A percentile compares a stretch with the other conserved stretches of the same genome.
These are phyloP conservation scores for Sphaerostilbella broomeana DNA, from an alignment of 2,329 filamentous ascomycete genomes.

Conservation along the genomic window DNA sequence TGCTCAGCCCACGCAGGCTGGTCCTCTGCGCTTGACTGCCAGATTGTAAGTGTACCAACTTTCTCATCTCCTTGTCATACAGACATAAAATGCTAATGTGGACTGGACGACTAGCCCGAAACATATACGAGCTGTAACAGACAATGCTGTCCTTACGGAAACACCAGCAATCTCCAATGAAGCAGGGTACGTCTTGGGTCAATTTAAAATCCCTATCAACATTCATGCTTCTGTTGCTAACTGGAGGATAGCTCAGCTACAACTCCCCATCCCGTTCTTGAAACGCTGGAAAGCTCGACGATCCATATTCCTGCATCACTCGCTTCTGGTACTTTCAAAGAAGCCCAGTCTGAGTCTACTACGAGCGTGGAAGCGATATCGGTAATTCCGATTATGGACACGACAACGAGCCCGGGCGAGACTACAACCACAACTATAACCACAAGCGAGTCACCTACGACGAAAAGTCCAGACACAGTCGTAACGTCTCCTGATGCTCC, in stretches of 20 bases:
- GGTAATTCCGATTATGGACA: constrained; percentile 3
- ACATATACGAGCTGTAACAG: constrained; percentile 16
- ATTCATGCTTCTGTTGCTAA: not conserved
- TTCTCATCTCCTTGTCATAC: not conserved
- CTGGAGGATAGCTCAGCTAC: not conserved
- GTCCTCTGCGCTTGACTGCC: constrained; percentile 29
- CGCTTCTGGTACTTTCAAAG: not conserved
- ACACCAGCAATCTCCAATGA: not conserved
- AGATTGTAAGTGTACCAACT: constrained; percentile 25
- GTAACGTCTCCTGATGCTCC: too few species aligned
- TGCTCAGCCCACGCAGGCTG: constrained; percentile 27
- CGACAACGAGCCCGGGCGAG: constrained; percentile 1
- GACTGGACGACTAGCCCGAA: not conserved
- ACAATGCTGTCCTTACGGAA: not conserved
- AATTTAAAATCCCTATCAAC: not conserved
- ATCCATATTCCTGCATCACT: constrained; percentile 13
- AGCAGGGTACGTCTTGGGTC: constrained; percentile 2
- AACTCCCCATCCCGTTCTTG: constrained; percentile 7
- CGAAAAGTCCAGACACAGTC: too few species aligned
- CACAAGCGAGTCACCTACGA: not conserved
- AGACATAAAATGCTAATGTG: constrained; percentile 9
- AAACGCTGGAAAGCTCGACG: constrained; percentile 8
- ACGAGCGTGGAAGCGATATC: not conserved
- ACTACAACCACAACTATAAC: not conserved
- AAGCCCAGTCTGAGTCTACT: not conserved